phyloP scores from a whole-genome alignment of 129 eudicot species.

The Scalesia atractyloides region DNA sequence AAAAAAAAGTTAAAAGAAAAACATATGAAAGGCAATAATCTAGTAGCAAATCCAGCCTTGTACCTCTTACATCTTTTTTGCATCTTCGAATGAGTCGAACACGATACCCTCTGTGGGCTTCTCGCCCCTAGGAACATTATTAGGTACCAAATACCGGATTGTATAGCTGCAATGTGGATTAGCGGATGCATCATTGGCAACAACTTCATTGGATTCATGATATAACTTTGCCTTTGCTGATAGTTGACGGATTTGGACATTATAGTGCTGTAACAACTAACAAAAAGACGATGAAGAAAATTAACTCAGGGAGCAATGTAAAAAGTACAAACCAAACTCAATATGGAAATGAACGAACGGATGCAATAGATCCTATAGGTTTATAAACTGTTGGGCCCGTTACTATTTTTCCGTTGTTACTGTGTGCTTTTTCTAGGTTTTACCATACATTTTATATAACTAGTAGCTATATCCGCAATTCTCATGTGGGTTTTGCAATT shows the following conservation, averaged over 20 bases:
- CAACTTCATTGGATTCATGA: too few relatives aligned
- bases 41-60: slow-evolving; percentile 4
- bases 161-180: background rate
- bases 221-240: too few relatives aligned
- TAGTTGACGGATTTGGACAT: background rate
- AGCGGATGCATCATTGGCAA: too few relatives aligned
- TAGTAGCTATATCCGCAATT: too few relatives aligned
- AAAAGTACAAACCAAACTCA: too few relatives aligned
- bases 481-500: too few relatives aligned
- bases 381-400: background rate
- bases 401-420: too few relatives aligned
- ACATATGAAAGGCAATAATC: background rate
- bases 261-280: background rate
- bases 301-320: background rate
- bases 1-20: background rate
- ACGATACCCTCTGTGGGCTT: background rate
- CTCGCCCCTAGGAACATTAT: background rate
- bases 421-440: too few relatives aligned
- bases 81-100: background rate
- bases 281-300: background rate
- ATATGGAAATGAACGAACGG: too few relatives aligned
- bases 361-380: background rate
- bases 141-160: background rate
- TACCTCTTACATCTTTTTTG: background rate
- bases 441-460: too few relatives aligned